Evolutionary conservation across 2,329 filamentous ascomycete species (phyloP), one percentile per base, ranked within the genome.

Genomic region (Beauveria rudraprayagi): DNA sequence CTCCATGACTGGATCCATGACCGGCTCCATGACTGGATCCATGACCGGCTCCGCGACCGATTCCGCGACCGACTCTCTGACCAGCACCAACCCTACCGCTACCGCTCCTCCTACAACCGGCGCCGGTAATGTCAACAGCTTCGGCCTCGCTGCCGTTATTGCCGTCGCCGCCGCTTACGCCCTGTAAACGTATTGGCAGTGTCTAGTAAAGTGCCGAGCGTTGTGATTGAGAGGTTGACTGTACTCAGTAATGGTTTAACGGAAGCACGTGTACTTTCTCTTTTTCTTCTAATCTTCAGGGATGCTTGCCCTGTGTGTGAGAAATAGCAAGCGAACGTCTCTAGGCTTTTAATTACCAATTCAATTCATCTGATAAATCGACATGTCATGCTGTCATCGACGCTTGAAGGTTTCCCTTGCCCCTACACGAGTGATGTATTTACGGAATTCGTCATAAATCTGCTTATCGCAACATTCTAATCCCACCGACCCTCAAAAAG

Each of bases 91-190:
- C 1, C 37, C 65, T 3, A 62, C 63, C 2, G 43, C 60, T 28
- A 63, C 63, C n/a, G 24, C 37, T 9, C 47, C 48, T 22, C 60
- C 68, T 9, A 37, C 65, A 2, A 64, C 64, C 17, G 69, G 63
- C 19, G 72, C 64, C n/a, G 70, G 69, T 19, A 63, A 56, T 37
- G 55, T 61, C 43, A 66, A 67, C 43, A 66, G 67, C n/a, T 41
- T 73, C 10, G 66, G 65, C 59, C 41, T 71, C 22, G 70, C 65
- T 8, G 72, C 69, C 2, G 63, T 65, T 3, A 66, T 65, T 16
- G 69, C 66, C 16, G 72, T 66, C 26, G 19, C 69, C 34, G 67
- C 67, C 61, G 70, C 71, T 3, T 70, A 73, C 57, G 46, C 68
- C 22, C 47, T 73, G 24, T 73, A 66, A 66, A 19, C 4, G 11